Evolutionary conservation across 768 basidiomycete species (phyloP).

Genomic region (Leucocoprinus birnbaumii): DNA sequence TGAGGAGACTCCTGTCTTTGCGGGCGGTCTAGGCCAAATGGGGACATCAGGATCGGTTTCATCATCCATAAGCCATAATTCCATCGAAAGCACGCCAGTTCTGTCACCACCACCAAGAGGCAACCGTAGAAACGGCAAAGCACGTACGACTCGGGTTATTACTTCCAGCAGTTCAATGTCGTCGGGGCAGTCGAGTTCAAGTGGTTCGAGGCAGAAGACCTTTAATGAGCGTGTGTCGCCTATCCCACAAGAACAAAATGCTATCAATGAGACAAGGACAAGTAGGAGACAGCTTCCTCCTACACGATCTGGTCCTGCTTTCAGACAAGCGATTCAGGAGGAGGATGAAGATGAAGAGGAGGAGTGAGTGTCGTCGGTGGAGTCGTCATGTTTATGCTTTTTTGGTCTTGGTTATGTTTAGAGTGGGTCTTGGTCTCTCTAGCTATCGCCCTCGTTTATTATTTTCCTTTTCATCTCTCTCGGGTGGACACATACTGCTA

Average conservation of each 20-base stretch:
- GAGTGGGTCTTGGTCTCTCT: no score
- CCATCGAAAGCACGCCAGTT: constrained; percentile 27
- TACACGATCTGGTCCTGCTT: constrained; percentile 68
- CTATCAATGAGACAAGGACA: constrained; percentile 43
- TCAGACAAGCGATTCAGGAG: constrained; percentile 73
- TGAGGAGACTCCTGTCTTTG: constrained; percentile 70
- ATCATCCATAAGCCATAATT: constrained; percentile 30
- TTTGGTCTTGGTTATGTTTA: no score
- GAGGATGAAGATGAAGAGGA: constrained; percentile 82
- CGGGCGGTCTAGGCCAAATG: constrained; percentile 76
- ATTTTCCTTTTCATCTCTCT: background rate
- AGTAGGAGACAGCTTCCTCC: constrained; percentile 69
- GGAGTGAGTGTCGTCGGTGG: constrained; percentile 41
- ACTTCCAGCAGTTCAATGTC: background rate
- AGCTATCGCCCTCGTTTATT: constrained; percentile 10
- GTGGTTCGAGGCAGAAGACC: constrained; percentile 34
- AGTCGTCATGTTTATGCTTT: no score
- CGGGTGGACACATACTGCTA: constrained; percentile 4
- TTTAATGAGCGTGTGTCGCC: constrained; percentile 62
- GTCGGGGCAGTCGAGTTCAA: constrained; percentile 22
- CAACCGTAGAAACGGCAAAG: constrained; percentile 32
- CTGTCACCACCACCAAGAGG: constrained; percentile 53
- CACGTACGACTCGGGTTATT: constrained; percentile 25
- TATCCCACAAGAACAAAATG: constrained; percentile 47
- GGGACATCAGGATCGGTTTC: constrained; percentile 28